These are phyloP conservation scores for Moesziomyces globuligerus DNA, from an alignment of 1,284 basidiomycete species.

Conservation along the genomic window DNA sequence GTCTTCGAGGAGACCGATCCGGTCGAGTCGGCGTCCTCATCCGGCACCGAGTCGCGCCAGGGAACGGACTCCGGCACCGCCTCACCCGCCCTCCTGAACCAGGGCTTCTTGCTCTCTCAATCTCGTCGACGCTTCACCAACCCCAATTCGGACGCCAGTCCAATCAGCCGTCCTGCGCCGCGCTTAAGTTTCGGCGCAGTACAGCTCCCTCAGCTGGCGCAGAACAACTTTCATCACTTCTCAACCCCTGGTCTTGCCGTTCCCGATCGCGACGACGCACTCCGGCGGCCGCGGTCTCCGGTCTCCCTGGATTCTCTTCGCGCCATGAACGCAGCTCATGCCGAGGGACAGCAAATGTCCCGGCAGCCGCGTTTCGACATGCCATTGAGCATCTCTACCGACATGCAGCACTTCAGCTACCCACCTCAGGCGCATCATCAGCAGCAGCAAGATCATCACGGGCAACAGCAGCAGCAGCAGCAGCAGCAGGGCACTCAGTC, in stretches of 20 bases:
- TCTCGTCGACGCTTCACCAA: constrained; percentile 38
- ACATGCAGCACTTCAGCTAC: constrained; percentile 23
- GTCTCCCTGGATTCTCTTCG: constrained; percentile 17
- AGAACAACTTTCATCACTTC: constrained; percentile 15
- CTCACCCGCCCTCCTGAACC: constrained; percentile 17
- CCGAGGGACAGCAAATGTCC: constrained; percentile 23
- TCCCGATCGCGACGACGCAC: constrained; percentile 16
- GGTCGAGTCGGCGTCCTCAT: constrained; percentile 15
- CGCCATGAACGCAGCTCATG: constrained; percentile 21
- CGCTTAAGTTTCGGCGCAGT: constrained; percentile 34
- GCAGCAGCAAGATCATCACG: constrained; percentile 18
- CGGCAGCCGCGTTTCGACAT: constrained; percentile 20
- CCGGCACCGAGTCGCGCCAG: constrained; percentile 22
- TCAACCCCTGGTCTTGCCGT: constrained; percentile 8
- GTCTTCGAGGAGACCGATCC: constrained; percentile 30
- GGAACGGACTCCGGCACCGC: constrained; percentile 14
- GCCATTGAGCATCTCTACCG: constrained; percentile 9
- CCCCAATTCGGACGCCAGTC: constrained; percentile 26
- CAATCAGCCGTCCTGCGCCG: constrained; percentile 11
- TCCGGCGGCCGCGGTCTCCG: constrained; percentile 36
- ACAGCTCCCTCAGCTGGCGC: constrained; percentile 10
- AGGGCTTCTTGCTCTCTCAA: constrained; percentile 14
- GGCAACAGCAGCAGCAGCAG: constrained; percentile 26
- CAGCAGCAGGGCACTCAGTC: constrained; percentile 20
- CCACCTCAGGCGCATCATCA: constrained; percentile 25